Conservation (phyloP, 495 filamentous ascomycete genomes). For the Xylaria longipes region DNA sequence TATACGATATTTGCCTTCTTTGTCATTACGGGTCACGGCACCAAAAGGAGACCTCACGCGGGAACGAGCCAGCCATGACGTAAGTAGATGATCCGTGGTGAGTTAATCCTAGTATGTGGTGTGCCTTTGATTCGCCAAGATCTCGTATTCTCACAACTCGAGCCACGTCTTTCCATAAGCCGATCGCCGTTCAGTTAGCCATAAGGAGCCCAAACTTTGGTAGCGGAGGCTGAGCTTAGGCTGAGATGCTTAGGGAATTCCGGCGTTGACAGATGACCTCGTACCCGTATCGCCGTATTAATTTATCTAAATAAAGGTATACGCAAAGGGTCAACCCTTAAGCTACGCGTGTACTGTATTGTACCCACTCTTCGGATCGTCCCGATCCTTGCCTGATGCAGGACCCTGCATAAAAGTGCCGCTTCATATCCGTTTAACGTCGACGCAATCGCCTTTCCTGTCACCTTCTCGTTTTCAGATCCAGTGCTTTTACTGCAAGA, state of each 20-base stretch:
- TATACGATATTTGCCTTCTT: conserved; percentile 1
- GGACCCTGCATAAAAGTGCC: neutral
- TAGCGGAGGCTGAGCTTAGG: neutral
- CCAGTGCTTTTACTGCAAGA: neutral
- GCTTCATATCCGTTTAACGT: neutral
- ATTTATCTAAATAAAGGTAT: neutral
- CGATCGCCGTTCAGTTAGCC: neutral
- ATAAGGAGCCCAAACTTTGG: neutral
- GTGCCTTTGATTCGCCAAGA: conserved; percentile 5
- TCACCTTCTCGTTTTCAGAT: neutral
- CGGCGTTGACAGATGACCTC: neutral
- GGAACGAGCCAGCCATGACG: neutral
- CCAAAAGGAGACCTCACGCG: neutral
- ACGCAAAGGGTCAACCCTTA: neutral
- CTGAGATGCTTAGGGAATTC: neutral
- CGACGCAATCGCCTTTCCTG: neutral
- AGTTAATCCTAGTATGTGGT: neutral
- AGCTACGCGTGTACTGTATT: neutral
- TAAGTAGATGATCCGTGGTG: neutral
- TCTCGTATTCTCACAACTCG: neutral
- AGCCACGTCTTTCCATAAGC: neutral
- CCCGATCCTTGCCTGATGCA: neutral
- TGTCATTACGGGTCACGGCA: neutral
- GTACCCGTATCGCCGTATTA: neutral
- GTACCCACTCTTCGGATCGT: conserved; percentile 9